A percentile compares a stretch with the other conserved stretches of the same genome.
Evolutionary conservation across 345 rosid genomes (phyloP).

Genomic region (Corchorus capsularis): DNA sequence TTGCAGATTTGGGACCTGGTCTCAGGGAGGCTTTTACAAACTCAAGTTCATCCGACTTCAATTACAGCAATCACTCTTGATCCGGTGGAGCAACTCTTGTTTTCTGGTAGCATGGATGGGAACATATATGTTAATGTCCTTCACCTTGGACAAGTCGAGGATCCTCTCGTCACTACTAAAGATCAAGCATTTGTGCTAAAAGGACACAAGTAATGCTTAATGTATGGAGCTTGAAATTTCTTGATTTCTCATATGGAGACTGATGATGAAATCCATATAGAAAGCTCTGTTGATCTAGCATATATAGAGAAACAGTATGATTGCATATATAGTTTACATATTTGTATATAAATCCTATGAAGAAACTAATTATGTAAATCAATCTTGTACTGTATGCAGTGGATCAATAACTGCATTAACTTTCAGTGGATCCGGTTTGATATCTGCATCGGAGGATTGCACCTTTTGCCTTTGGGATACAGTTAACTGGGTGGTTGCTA

Average conservation of each 20-base stretch:
- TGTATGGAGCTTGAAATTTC: slow-evolving; percentile 39
- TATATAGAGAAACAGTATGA: not conserved
- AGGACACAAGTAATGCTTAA: slow-evolving; percentile 68
- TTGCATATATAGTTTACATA: not conserved
- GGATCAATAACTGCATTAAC: slow-evolving; percentile 50
- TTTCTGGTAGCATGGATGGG: slow-evolving; percentile 49
- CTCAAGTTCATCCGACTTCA: slow-evolving; percentile 37
- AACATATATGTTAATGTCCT: slow-evolving; percentile 40
- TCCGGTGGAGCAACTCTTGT: slow-evolving; percentile 40
- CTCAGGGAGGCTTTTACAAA: slow-evolving; percentile 45
- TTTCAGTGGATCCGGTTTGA: slow-evolving; percentile 35
- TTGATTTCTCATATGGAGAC: slow-evolving; percentile 18
- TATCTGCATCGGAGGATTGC: slow-evolving; percentile 57
- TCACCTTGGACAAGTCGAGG: slow-evolving; percentile 34
- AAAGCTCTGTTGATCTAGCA: not conserved
- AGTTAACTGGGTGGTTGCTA: slow-evolving; percentile 21
- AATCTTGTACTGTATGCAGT: slow-evolving; percentile 31
- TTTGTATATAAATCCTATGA: not conserved
- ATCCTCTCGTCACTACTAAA: slow-evolving; percentile 29
- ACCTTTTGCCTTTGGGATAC: slow-evolving; percentile 58
- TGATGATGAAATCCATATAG: slow-evolving; percentile 2
- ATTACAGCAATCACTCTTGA: slow-evolving; percentile 45
- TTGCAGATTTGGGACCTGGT: slow-evolving; percentile 51
- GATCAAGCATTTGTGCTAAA: slow-evolving; percentile 36
- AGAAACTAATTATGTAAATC: slow-evolving; percentile 9